phyloP scores from a whole-genome alignment of 2,329 filamentous ascomycete species.

The Arthrobotrys conoides region DNA sequence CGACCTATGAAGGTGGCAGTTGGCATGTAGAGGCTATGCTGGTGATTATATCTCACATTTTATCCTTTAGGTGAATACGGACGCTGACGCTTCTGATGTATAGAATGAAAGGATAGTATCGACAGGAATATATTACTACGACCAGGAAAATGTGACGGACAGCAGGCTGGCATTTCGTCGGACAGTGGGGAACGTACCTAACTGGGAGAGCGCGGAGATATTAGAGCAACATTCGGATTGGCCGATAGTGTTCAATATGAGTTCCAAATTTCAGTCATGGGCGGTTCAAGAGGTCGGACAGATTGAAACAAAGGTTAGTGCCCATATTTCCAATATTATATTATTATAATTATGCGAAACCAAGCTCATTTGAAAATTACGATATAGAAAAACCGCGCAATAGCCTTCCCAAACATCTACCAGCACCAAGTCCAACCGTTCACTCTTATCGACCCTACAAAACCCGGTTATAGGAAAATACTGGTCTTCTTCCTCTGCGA shows the following conservation, averaged over 20 bases:
- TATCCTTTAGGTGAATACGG: not conserved
- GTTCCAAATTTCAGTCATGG: slow-evolving; percentile 8
- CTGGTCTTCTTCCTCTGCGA: slow-evolving; percentile 60
- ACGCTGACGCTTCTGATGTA: not conserved
- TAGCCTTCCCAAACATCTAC: slow-evolving; percentile 58
- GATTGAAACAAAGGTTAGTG: slow-evolving; percentile 49
- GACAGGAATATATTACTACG: slow-evolving; percentile 76
- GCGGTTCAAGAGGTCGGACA: slow-evolving; percentile 43
- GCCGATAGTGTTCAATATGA: slow-evolving; percentile 52
- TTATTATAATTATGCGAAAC: too few species aligned
- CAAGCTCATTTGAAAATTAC: too few species aligned
- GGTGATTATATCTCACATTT: slow-evolving; percentile 31
- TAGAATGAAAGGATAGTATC: slow-evolving; percentile 77
- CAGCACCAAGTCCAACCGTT: slow-evolving; percentile 55
- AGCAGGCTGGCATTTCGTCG: slow-evolving; percentile 72
- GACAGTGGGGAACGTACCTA: slow-evolving; percentile 37
- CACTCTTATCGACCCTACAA: slow-evolving; percentile 49
- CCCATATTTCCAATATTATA: not conserved
- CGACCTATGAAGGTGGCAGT: slow-evolving; percentile 70
- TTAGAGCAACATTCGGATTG: slow-evolving; percentile 31
- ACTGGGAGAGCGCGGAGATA: not conserved
- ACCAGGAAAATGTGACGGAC: slow-evolving; percentile 74
- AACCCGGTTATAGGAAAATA: slow-evolving; percentile 59
- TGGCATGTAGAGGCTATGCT: slow-evolving; percentile 73
- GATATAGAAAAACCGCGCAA: slow-evolving; percentile 44